Base-by-base conservation (phyloP, 1,139 yeast species). In the Pichia sp. region DNA sequence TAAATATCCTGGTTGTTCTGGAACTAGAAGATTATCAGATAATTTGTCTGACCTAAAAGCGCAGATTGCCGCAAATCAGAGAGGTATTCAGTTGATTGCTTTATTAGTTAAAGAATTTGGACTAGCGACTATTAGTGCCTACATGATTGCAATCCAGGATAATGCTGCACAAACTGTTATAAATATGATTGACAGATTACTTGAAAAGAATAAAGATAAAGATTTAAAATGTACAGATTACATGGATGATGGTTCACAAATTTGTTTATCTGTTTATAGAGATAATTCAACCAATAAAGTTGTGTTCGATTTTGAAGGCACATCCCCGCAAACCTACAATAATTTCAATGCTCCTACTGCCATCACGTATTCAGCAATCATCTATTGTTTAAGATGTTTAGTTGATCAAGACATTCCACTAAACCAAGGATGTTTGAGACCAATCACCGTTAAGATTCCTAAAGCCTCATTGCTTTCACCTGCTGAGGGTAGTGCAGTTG, bases 1-100 rank as follows among this genome's bases (percentile, higher is more conserved):
- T 10, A 64, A 68, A 56, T 72, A 63, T 45, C 77, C 80, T 30
- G 82, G 82, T 2, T 76, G 82, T 54, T 71, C 80, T 22, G 85
- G 85, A 30, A 71, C 84, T 0, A 68, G 86, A 55, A 71, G 78
- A 48, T 60, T 80, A 32, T 67, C 70, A 28, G 86, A 80, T 58
- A 77, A 79, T 48, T 59, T 80, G n/a, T 71, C 81, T 3, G 86
- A 80, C 55, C 58, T 80, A 48, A 79, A 79, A 56, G 86, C 86
- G 0, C 84, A 79, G 54, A 73, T 80, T 48, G 84, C 86, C 2
- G 82, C 86, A 20, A 80, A 80, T 57, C 78, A 77, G 57, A 76
- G 76, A 55, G 86, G 86, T 33, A 78, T 79, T 47, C 65, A 67
- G 40, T 64, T 80, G 46, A 64, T 80, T 49, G 67, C 64, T 22